Base-by-base conservation (phyloP, 345 rosid genomes). In the Eucalyptus erythrocorys region DNA sequence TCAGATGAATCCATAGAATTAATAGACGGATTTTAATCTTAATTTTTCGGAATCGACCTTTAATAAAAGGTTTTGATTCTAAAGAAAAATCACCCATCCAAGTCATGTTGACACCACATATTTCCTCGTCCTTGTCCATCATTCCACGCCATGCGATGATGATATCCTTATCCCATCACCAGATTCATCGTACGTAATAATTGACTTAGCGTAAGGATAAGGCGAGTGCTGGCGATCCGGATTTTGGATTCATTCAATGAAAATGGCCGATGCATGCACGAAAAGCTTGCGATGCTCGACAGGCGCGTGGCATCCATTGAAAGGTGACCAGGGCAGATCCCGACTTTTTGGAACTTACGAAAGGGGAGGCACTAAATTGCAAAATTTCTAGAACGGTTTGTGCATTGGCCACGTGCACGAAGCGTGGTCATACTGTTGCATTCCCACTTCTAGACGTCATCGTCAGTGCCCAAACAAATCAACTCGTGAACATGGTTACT, bases 31-130 rank as follows among this genome's bases (percentile, higher is more conserved):
- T 51, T 19, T 51, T 10, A 51, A 51, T 51, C 7, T 51, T 19
- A 19, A 51, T 51, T 21, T 51, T 51, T 51, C 0, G 2, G 0
- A 51, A 51, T 21, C 2, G 0, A 1, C 1, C 0, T 21, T 51
- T 51, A 19, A 21, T 21, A 21, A 0, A 10, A 51, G 26, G 4
- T 51, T 51, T 19, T 51, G 19, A 51, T 19, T 51, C 1, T 1
- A 4, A 51, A 51, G 3, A 10, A 51, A 21, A 51, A 51, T 8
- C 0, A 5, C 1, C 5, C 5, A 1, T 51, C 10, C 2, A 0
- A 8, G 21, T 51, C 57, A 21, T 21, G 26, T 3, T 1, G 10
- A 51, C 57, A 76, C 47, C 84, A 40, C 27, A 21, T 21, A 21
- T 76, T 37, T 40, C 24, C 9, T 11, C 0, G 47, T 22, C 27